These are phyloP conservation scores for Lepiota venenata DNA, from an alignment of 768 basidiomycete species.

Conservation along the genomic window DNA sequence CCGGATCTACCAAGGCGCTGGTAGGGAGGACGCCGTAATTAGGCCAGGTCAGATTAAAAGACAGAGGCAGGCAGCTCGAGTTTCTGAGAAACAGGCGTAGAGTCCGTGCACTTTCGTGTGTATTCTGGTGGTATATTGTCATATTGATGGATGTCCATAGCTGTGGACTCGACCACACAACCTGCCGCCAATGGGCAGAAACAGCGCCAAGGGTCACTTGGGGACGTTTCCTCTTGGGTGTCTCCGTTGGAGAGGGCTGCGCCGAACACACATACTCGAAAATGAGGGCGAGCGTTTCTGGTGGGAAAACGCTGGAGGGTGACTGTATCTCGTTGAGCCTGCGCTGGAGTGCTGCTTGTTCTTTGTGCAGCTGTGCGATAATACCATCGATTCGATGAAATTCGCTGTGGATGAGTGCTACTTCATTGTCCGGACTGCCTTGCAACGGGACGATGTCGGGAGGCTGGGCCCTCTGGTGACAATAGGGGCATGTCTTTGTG, in stretches of 20 bases:
- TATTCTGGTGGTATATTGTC: not conserved
- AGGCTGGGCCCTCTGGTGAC: not conserved
- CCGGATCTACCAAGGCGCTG: no score
- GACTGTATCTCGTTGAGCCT: not conserved
- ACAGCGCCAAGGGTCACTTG: slow-evolving; percentile 1
- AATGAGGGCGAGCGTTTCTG: not conserved
- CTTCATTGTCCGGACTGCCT: not conserved
- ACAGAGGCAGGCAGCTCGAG: no score
- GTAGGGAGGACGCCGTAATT: no score
- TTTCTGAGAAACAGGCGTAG: not conserved
- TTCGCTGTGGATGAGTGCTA: not conserved
- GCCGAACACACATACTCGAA: not conserved
- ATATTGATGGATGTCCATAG: not conserved
- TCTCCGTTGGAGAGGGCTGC: not conserved
- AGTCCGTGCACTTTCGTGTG: no score
- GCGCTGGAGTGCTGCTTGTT: not conserved
- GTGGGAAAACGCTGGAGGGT: not conserved
- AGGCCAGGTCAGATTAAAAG: no score
- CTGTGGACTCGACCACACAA: not conserved
- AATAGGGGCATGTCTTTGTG: not conserved
- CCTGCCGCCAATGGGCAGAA: slow-evolving; percentile 4
- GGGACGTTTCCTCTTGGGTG: not conserved
- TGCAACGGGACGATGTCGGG: not conserved
- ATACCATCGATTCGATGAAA: not conserved
- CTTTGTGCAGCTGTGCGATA: not conserved